Evolutionary conservation across 805 yeast genomes (phyloP), one percentile per base, ranked within the genome.

Genomic region (Scheffersomyces coipomensis): DNA sequence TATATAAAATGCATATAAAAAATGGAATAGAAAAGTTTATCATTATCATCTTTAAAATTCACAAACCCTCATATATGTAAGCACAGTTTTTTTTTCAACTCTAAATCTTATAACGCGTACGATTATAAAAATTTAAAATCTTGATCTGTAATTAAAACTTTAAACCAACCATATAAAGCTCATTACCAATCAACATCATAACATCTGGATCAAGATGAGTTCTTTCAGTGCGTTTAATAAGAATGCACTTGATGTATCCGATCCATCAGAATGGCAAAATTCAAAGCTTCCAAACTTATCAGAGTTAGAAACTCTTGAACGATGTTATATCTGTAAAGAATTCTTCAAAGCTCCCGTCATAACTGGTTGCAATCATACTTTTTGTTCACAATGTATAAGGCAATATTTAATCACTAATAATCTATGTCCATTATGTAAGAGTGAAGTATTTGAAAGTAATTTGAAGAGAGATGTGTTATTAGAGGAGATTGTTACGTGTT

Each of bases 271-370:
- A 55, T 88, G 91, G 83, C 40, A 56, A 4, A 35, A 43, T 2
- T 76, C 89, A 1, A 49, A 52, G 13, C 52, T 83, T 5, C 89
- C 95, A 3, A 62, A 58, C 13, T 57, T 88, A 2, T 50, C 71
- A 2, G 81, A 75, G 36, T 62, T 90, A 2, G 97, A 90, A 46
- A 71, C 88, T 2, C 66, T 83, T 19, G 66, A 88, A 36, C 57
- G 96, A 53, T 90, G 98, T 56, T 89, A 85, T 50, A 85, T 90
- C 8, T 90, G 98, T 60, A 87, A 89, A 52, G 97, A 88, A 44
- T 78, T 84, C 46, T 68, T 86, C 39, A 73, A 65, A 23, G 85
- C 90, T 0, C 97, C 98, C 1, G 87, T 88, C 26, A 63, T 85
- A 31, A 86, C 97, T 1, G 75, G 83, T 2, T 90, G 98, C 66